phyloP scores from a whole-genome alignment of 345 rosid genomes.

The Eucalyptus tenuipes region DNA sequence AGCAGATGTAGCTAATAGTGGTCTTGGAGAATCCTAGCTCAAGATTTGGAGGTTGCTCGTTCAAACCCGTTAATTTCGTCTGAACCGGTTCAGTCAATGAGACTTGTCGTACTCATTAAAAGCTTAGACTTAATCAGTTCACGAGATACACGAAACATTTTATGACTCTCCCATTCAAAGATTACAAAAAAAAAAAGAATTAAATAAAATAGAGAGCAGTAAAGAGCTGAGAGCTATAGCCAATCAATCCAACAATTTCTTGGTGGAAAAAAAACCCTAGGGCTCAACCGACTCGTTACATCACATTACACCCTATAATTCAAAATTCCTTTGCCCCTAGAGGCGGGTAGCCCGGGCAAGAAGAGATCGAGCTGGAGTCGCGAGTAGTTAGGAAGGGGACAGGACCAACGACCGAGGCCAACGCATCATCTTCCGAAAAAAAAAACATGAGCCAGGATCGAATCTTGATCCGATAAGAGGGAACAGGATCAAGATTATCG shows the following conservation, averaged over 20 bases:
- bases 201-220: neutral
- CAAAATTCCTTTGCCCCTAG: neutral
- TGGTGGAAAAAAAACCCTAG: neutral
- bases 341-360: neutral
- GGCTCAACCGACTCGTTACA: neutral
- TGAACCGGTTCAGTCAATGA: neutral
- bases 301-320: neutral
- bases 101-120: neutral
- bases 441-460: neutral
- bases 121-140: neutral
- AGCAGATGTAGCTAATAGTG: neutral
- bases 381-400: neutral
- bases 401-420: neutral
- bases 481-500: neutral
- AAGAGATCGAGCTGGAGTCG: neutral
- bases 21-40: neutral
- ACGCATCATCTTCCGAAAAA: neutral
- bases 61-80: rapidly evolving
- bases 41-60: neutral
- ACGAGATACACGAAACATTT: rapidly evolving
- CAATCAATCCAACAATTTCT: neutral
- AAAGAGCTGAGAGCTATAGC: neutral
- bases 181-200: neutral
- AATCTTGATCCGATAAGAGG: neutral
- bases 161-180: neutral